Base-by-base conservation (phyloP, 1,284 basidiomycete species). In the Tausonia pullulans region DNA sequence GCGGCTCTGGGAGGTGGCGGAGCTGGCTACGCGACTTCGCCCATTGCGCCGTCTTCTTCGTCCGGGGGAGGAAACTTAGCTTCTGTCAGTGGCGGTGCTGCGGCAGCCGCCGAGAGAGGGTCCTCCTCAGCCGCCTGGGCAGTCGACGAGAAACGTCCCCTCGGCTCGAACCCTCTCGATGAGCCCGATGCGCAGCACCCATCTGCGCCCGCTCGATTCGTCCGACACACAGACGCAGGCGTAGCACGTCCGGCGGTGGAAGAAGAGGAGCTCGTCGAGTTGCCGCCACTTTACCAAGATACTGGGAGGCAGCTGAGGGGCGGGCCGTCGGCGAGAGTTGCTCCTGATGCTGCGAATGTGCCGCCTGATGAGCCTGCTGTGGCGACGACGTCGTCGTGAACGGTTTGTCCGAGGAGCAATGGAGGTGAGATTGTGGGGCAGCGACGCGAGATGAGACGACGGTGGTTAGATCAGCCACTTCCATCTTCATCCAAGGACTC, bases 221-320 rank as follows among this genome's bases (percentile, higher is more conserved):
- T 65, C 27, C 46, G 64, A 7, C 64, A 65, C 27, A 54, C 61
- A 49, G 64, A 65, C 46, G 64, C 64, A 4, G 64, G 64, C 6
- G 10, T 9, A 0, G 46, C 10, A 11, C 39, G 10, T 39, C 10
- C n/a, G n/a, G 6, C 39, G 5, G 27, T 10, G 2, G 54, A 56
- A 8, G 51, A 60, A 44, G 64, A 51, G 43, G 59, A 56, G 40
- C 6, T 61, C n/a, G 64, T 65, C 2, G 64, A 65, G 11, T 43
- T 65, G 8, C 64, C 64, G 11, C 64, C 64, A 14, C 64, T 65
- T 43, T 65, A 57, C 56, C 11, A 58, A 40, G 49, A 45, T 45
- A 16, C 53, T 8, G 8, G 54, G 54, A 14, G 48, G 14, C 48
- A 49, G 9, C 48, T 9, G 2, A 8, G 48, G 48, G 2, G 27